Evolutionary conservation across 768 basidiomycete species (phyloP), one percentile per base, ranked within the genome.

Genomic region (Trametes sanguinea): DNA sequence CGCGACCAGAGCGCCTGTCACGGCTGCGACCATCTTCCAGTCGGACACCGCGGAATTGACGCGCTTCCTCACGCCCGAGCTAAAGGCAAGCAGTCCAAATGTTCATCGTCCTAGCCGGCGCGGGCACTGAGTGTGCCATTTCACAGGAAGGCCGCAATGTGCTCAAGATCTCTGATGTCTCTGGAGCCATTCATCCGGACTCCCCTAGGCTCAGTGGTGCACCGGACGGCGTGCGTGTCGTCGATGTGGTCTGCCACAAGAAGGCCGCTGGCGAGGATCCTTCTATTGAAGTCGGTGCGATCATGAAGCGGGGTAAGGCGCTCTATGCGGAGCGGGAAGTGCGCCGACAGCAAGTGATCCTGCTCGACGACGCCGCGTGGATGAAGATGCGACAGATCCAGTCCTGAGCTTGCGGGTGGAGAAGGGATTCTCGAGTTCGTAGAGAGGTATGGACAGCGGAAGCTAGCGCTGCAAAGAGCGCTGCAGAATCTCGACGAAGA

Each of bases 11-110:
- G 72, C 77, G 54, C 71, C 81, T 1, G 78, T 87, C 66, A 80
- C 82, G 63, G 80, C 82, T 10, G 82, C 84, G 1, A 85, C 83
- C 0, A 75, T 87, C 40, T 84, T 83, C 73, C 83, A 82, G 69
- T 82, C 82, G 5, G 73, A 73, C 54, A 83, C 79, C 60, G 86
- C 85, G 0, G 83, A 88, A 66, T 72, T 88, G 22, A 81, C 82
- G 44, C 79, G 85, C 6, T 74, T 75, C 0, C 85, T 86, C 71
- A 62, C 74, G 0, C 54, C 85, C 3, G 71, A 78, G 9, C 78
- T 87, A 10, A 71, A 82, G 76, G 85, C 85, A 37, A 46, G 64
- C 40, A n/a, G 5, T 29, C 27, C 14, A 14, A 14, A 22, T 17
- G 35, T 9, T 13, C 30, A n/a, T 17, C 27, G 35, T 8, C 30